Base-by-base conservation (phyloP, 768 basidiomycete species). In the Inosperma sp. region DNA sequence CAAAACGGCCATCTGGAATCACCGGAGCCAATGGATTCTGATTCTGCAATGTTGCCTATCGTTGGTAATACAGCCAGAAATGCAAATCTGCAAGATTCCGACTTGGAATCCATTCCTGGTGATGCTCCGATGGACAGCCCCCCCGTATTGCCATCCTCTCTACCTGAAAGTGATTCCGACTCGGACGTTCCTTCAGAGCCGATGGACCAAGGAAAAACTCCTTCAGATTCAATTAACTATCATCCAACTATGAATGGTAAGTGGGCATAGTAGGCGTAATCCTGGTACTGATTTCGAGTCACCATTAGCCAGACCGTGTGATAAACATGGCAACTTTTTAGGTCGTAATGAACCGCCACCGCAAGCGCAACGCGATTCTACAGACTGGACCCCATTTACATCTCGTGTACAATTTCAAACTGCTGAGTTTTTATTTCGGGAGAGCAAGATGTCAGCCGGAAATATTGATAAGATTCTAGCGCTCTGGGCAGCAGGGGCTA, bases 391-490 rank as follows among this genome's bases (percentile, higher is more conserved):
- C 2, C 60, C 62, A 12, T 63, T 61, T 30, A 37, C 44, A 2
- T 30, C 52, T 26, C 36, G 27, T 6, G 6, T 51, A 6, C 41
- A 49, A 21, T 58, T 63, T 29, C 27, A 53, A 13, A 37, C 57
- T 7, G 59, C 62, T 5, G 48, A 60, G 12, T 53, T 63, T 23
- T 44, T 63, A 4, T 63, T 54, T 42, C 36, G 31, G 17, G 2
- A 9, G 49, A 7, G 48, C 51, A 12, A 62, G 35, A 59, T 60
- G 53, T 57, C 61, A 1, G 52, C 21, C 3, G 37, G 35, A 7
- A 47, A 59, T 7, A 68, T 69, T 9, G 45, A 66, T 33, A 21
- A 56, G 2, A 57, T 68, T 4, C 44, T 68, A 9, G 45, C 66
- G 5, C 29, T 64, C 2, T 65, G 63, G 65, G 14, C 35, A 7